Evolutionary conservation across 352 stramenopile genomes (phyloP), one percentile per base, ranked within the genome.

Genomic region (Phytophthora europaea): DNA sequence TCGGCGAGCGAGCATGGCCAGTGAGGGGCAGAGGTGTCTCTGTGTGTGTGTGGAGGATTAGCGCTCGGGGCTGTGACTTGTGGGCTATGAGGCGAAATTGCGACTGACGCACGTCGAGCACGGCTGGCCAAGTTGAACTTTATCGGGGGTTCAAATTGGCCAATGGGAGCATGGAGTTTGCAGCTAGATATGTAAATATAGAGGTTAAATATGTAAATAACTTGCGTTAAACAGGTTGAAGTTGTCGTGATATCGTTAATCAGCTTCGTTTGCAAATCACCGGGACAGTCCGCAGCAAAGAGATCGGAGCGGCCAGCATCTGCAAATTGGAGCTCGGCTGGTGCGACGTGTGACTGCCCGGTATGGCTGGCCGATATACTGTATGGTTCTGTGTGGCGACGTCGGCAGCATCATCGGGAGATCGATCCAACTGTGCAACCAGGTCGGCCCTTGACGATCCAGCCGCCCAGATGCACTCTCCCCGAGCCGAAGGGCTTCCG

Each of bases 1-100:
- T 18, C 76, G 76, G 61, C 70, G 76, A 51, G 73, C 62, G 64
- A 83, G 63, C 69, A 83, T 81, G 6, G 15, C 38, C 28, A 31
- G 28, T 31, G 28, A 8, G 28, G 56, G 40, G 18, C 33, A 15
- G 20, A 16, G 28, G 56, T 22, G 62, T 31, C 28, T 31, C 26
- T 31, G 26, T 31, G 26, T 6, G 26, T 6, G 26, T 31, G 26
- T 31, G 26, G 26, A 31, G 26, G 26, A 31, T 31, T 31, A 31
- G 26, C 28, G 28, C 28, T 31, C 28, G 28, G 28, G 4, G 28
- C 28, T 31, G 67, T 4, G 38, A 54, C 53, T 66, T 73, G 58
- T 12, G 45, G 6, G 12, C 9, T 55, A 10, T 26, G 28, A 10
- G 10, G 65, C 34, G 26, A 61, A 77, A 60, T 65, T 28, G 58